Conservation (phyloP, 1,139 yeast species). For the Pichia sp. region DNA sequence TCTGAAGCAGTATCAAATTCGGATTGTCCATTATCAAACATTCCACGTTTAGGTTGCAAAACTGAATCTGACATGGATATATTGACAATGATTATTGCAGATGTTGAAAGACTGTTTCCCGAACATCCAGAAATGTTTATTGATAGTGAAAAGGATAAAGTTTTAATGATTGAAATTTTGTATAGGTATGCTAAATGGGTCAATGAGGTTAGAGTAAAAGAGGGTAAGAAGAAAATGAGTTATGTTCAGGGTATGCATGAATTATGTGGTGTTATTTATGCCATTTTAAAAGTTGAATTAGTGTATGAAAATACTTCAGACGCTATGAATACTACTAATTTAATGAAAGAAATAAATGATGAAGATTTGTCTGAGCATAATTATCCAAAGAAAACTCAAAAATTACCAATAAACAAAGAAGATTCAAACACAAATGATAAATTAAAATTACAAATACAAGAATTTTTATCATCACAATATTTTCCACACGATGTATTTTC, state of each 20-base stretch:
- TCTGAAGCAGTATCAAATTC: neutral
- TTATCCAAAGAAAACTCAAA: slow-evolving; percentile 1
- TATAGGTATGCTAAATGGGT: slow-evolving; percentile 43
- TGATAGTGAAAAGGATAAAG: slow-evolving; percentile 30
- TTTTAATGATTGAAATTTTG: slow-evolving; percentile 44
- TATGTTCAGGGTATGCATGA: slow-evolving; percentile 73
- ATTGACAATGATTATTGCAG: slow-evolving; percentile 50
- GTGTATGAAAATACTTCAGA: slow-evolving; percentile 15
- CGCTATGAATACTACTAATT: slow-evolving; percentile 17
- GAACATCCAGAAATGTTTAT: slow-evolving; percentile 48
- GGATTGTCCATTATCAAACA: neutral
- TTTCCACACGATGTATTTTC: slow-evolving; percentile 43
- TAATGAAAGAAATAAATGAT: neutral
- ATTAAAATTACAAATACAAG: slow-evolving; percentile 22
- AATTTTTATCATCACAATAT: slow-evolving; percentile 36
- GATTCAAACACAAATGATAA: slow-evolving; percentile 17
- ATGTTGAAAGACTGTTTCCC: slow-evolving; percentile 57
- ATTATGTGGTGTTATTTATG: slow-evolving; percentile 52
- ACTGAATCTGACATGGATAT: slow-evolving; percentile 27
- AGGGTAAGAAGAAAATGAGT: slow-evolving; percentile 26
- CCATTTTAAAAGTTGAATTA: slow-evolving; percentile 22
- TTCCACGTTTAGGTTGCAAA: neutral
- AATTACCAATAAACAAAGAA: slow-evolving; percentile 1
- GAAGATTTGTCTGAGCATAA: slow-evolving; percentile 2
- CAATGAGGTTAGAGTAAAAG: slow-evolving; percentile 34